Conservation (phyloP, 352 stramenopile species). For the Pythium phragmitis region DNA sequence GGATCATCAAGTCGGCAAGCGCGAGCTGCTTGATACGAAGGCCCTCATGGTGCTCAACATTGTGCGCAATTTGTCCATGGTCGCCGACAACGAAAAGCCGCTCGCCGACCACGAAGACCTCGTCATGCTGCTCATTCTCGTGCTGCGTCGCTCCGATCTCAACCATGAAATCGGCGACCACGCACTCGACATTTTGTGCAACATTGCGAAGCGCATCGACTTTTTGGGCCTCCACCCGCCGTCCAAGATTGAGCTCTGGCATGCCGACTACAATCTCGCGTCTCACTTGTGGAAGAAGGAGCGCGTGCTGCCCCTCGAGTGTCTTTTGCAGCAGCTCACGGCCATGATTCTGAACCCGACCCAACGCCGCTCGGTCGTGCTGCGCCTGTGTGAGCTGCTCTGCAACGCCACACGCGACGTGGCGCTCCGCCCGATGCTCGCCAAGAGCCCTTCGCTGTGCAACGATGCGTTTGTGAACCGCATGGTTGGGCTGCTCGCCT, state of each 20-base stretch:
- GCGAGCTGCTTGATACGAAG: conserved; percentile 54
- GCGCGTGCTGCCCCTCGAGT: conserved; percentile 57
- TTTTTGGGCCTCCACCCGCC: conserved; percentile 62
- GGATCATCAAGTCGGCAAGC: conserved; percentile 38
- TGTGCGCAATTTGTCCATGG: conserved; percentile 72
- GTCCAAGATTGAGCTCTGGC: conserved; percentile 52
- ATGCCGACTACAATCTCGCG: conserved; percentile 57
- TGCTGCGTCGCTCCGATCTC: conserved; percentile 39
- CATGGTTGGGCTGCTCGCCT: conserved; percentile 51
- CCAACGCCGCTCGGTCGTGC: conserved; percentile 49
- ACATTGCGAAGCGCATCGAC: conserved; percentile 68
- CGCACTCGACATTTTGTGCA: conserved; percentile 73
- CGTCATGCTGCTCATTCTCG: conserved; percentile 61
- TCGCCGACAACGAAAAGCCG: conserved; percentile 65
- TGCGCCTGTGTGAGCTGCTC: conserved; percentile 62
- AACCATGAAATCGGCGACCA: conserved; percentile 62
- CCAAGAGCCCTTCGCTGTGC: conserved; percentile 43
- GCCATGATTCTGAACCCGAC: conserved; percentile 38
- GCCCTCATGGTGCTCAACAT: conserved; percentile 71
- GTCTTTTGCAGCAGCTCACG: conserved; percentile 50
- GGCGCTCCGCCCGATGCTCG: conserved; percentile 40
- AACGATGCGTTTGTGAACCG: conserved; percentile 47
- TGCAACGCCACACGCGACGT: conserved; percentile 61
- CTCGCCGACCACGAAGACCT: conserved; percentile 68
- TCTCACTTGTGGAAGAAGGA: conserved; percentile 66